Percentiles rank a stretch among this genome's conserved stretches.
These are phyloP conservation scores for Calonectria pseudoreteaudii DNA, from an alignment of 2,329 filamentous ascomycete species.

Conservation along the genomic window DNA sequence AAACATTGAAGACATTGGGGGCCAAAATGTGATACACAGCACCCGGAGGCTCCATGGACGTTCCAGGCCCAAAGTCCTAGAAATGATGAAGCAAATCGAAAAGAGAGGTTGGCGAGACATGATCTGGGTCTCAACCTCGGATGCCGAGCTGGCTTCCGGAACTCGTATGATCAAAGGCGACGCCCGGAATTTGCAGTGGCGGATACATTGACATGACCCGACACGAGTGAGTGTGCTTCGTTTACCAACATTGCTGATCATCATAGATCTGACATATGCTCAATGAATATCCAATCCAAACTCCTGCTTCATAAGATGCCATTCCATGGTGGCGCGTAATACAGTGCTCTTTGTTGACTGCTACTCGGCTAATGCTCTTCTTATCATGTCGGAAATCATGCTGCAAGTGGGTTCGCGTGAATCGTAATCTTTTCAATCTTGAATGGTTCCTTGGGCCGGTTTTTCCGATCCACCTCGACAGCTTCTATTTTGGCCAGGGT, in stretches of 20 bases:
- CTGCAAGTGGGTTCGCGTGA: conserved; percentile 84
- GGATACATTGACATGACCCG: not conserved
- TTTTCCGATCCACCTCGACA: conserved; percentile 82
- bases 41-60: conserved; percentile 24
- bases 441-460: conserved; percentile 74
- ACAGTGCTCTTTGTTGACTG: not conserved
- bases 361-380: not conserved
- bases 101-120: conserved; percentile 39
- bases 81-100: conserved; percentile 30
- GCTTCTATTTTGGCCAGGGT: conserved; percentile 79
- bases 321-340: not conserved
- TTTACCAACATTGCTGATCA: not conserved
- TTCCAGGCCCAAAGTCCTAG: conserved; percentile 23
- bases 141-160: conserved; percentile 22
- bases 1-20: not conserved
- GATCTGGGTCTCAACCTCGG: conserved; percentile 38
- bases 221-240: conserved; percentile 2
- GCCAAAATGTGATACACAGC: not conserved
- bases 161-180: not conserved
- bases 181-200: conserved; percentile 15
- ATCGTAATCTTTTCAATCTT: conserved; percentile 77
- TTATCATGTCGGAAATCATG: conserved; percentile 57
- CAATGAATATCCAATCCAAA: not conserved
- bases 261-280: not conserved
- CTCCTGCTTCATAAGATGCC: not conserved